Conservation (phyloP, 2,329 filamentous ascomycete species). For the Aspergillus sojae region DNA sequence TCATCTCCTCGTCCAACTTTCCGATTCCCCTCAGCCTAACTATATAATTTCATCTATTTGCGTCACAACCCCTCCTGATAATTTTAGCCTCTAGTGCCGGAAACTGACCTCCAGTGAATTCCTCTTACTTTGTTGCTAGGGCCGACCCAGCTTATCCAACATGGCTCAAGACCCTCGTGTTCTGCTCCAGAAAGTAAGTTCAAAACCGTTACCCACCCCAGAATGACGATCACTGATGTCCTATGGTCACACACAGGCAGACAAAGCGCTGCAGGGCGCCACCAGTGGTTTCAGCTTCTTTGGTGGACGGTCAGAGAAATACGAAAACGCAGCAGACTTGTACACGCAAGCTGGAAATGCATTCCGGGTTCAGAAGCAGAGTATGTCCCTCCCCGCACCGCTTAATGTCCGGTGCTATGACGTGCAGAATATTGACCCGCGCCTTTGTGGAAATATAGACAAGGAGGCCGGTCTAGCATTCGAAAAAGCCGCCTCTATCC, state of each 20-base stretch:
- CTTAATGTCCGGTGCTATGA: neutral
- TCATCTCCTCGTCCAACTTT: neutral
- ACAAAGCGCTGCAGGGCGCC: constrained; percentile 76
- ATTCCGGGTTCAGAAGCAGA: constrained; percentile 83
- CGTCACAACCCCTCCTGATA: constrained; percentile 8
- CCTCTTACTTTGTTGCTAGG: constrained; percentile 3
- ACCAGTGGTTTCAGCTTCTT: constrained; percentile 86
- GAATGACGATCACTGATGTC: constrained; percentile 35
- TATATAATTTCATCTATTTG: constrained; percentile 2
- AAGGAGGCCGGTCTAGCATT: constrained; percentile 86
- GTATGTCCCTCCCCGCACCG: constrained; percentile 51
- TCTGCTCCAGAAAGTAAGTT: constrained; percentile 72
- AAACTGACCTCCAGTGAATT: constrained; percentile 7
- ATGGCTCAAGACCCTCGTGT: constrained; percentile 80
- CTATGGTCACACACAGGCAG: constrained; percentile 64
- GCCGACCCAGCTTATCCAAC: constrained; percentile 23
- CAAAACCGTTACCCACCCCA: constrained; percentile 16
- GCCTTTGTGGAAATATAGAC: constrained; percentile 53
- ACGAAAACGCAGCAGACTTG: constrained; percentile 82
- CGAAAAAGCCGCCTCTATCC: constrained; percentile 81
- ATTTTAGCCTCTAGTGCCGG: neutral
- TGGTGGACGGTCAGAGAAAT: constrained; percentile 83
- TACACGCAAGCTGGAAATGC: constrained; percentile 89
- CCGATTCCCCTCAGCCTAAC: neutral
- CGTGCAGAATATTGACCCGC: constrained; percentile 2